Base-by-base conservation (phyloP, 257 asterid species). In the Lavandula angustifolia region DNA sequence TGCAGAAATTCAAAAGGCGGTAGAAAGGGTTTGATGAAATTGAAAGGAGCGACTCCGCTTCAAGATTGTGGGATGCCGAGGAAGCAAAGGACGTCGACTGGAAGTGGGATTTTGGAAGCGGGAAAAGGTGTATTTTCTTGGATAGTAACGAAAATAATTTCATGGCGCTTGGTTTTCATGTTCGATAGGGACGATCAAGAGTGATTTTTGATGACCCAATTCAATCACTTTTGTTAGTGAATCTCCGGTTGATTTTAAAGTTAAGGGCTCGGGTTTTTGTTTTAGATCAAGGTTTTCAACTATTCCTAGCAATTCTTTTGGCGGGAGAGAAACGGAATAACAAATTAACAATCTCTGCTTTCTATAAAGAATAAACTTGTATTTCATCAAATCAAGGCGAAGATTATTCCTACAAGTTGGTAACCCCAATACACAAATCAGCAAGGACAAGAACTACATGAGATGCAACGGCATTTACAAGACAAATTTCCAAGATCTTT, bases 401-500 rank as follows among this genome's bases (percentile, higher is more conserved):
- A 22, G 79, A 80, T 80, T 76, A 74, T 78, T 76, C 67, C 76
- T 66, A 72, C 78, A 71, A 76, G 82, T 66, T 64, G 68, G 79
- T 66, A 69, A 73, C 33, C 48, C 72, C 73, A 70, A 29, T 57
- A 66, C 74, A 74, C 48, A 31, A 76, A 72, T 47, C 40, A 14
- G 59, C 43, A 68, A 65, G 54, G 60, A 58, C 66, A 57, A 67
- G 48, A 54, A 68, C 58, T 61, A 81, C 67, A 77, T 56, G 75
- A 53, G 69, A 75, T 74, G 77, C 87, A 73, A 80, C 60, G 68
- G 69, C 86, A 86, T 89, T 74, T 89, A 89, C 96, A 85, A 67
- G 57, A 67, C 69, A 75, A 75, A 77, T 65, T 76, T 75, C 77
- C 86, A 54, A 54, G 74, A 74, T 66, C 50, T 44, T 38, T 11